A percentile compares a stretch with the other conserved stretches of the same genome.
Conservation (phyloP, 345 rosid species). For the Isatis tinctoria region DNA sequence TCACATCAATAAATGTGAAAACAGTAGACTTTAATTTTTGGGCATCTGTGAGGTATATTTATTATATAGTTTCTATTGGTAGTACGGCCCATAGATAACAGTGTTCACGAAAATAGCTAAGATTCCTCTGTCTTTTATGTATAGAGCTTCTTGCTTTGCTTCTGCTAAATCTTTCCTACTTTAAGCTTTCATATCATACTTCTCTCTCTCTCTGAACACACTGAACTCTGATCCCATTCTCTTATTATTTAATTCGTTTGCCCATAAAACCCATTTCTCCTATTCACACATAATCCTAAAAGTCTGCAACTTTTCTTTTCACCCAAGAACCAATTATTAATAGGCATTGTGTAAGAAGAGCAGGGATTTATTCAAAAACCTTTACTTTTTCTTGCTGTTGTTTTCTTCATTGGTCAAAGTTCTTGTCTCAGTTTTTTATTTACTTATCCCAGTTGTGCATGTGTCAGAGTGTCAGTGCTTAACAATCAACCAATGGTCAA, state of each 20-base stretch:
- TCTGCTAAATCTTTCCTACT: slow-evolving; percentile 27
- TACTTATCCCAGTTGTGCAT: slow-evolving; percentile 11
- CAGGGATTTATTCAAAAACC: not conserved
- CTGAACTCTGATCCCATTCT: slow-evolving; percentile 22
- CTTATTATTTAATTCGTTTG: slow-evolving; percentile 11
- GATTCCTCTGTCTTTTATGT: slow-evolving; percentile 38
- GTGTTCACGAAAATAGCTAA: slow-evolving; percentile 39
- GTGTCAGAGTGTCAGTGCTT: slow-evolving; percentile 36
- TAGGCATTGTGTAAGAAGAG: not conserved
- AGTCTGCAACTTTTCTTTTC: slow-evolving; percentile 6
- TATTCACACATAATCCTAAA: slow-evolving; percentile 12
- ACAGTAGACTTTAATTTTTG: slow-evolving; percentile 18
- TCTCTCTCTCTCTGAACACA: not conserved
- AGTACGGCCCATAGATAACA: slow-evolving; percentile 33
- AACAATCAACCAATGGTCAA: slow-evolving; percentile 24
- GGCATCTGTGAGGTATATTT: slow-evolving; percentile 31
- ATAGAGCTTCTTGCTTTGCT: slow-evolving; percentile 16
- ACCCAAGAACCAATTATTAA: slow-evolving; percentile 2
- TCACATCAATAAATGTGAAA: slow-evolving; percentile 36
- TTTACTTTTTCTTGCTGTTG: not conserved
- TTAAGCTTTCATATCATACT: slow-evolving; percentile 32
- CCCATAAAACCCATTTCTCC: slow-evolving; percentile 17
- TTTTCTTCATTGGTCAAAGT: slow-evolving; percentile 32
- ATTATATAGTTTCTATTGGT: slow-evolving; percentile 29
- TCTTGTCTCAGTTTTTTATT: slow-evolving; percentile 35